Evolutionary conservation across 768 basidiomycete species (phyloP), one percentile per base, ranked within the genome.

Genomic region (Boletellus emodensis): DNA sequence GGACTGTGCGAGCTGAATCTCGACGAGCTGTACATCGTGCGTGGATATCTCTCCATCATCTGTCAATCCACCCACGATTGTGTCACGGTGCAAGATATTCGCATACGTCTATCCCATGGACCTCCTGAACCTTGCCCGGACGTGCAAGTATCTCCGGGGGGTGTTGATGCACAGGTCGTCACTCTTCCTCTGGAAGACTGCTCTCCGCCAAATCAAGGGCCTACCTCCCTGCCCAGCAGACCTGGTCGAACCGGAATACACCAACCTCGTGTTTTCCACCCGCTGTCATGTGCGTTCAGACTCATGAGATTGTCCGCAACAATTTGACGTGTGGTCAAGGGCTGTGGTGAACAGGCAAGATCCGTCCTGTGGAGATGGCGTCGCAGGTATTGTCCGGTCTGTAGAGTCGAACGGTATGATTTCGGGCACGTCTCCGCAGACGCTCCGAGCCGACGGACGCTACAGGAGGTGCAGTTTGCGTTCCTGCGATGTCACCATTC

Each of bases 181-280:
- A 56, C 45, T 46, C 57, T 51, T 65, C 52, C 43, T 68, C 55
- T 54, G 68, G 67, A 58, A 44, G 43, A 46, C 36, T 17, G 44
- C 53, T 41, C 67, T 75, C 26, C 54, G 53, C 14, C 69, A 65
- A 44, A 61, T 75, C 10, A 59, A 61, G 34, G 72, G 66, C 13
- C 62, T 78, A 13, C 79, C 79, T 4, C 48, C 61, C 14, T 75
- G 75, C 51, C 79, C 78, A 0, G 37, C 54, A 10, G 78, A 79
- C 55, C 56, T 80, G 53, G 64, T 56, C 22, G 79, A 81, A 65
- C 60, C 70, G 0, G 68, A 74, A 55, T 80, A 73, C 49, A 71
- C 72, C 33, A 72, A 67, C 49, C 70, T 81, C 36, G 69, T 68
- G 24, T 81, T 61, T 17, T 48, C 42, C 24, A 9, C 42, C 6